Evolutionary conservation across 2,329 filamentous ascomycete species (phyloP), one percentile per base, ranked within the genome.

Genomic region (Apiospora saccharicola): DNA sequence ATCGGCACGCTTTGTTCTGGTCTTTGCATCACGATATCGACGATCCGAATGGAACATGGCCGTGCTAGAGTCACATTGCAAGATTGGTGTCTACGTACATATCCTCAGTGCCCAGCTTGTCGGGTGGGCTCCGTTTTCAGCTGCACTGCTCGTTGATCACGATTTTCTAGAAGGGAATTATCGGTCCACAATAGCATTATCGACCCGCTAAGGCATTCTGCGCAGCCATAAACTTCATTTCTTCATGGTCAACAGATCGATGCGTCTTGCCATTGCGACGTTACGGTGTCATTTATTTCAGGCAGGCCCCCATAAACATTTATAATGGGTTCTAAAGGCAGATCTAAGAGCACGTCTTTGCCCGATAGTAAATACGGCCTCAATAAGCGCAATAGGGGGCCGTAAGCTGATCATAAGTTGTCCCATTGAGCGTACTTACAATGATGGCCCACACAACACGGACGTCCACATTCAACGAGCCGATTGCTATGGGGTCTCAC

Each of bases 141-240:
- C 57, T 41, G 57, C 57, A 37, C 22, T 41, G 34, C 22, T 64
- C 57, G 30, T 64, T 61, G 30, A 61, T 61, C 53, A 8, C 30
- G 8, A 16, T 19, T 41, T 64, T 64, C 57, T 64, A 19, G 57
- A 41, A 64, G 57, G 26, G 7, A 37, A 64, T 64, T 64, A 41
- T 64, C 57, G 57, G 57, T 64, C 57, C 57, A 64, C 57, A 64
- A n/a, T 13, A 64, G 14, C 19, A n/a, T 34, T 64, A 64, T 64
- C 57, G 57, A n/a, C 57, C 57, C 57, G 57, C 57, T 64, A 64
- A 64, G 34, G 34, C 30, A 41, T 64, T 37, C 34, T 64, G 57
- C 10, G 5, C 57, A 64, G 57, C 19, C n/a, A 41, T 10, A 41
- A 64, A 19, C 22, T 64, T 64, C 57, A 64, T 64, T 64, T 64